Conservation (phyloP, 2,329 filamentous ascomycete genomes). For the Botrytis elliptica region DNA sequence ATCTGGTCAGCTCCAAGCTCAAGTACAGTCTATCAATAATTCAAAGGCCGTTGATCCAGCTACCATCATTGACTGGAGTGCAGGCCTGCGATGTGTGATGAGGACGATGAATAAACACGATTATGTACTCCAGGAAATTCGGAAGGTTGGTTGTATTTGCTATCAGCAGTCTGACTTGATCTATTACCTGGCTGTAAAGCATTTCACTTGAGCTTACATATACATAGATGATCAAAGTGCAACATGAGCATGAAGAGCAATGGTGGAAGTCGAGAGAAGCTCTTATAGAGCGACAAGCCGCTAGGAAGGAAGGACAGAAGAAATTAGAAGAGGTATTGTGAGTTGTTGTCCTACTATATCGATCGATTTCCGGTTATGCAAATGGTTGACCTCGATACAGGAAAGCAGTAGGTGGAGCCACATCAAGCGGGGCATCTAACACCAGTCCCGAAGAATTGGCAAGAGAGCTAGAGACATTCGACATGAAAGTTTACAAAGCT, state of each 20-base stretch:
- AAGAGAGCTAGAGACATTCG: constrained; percentile 57
- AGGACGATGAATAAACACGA: constrained; percentile 48
- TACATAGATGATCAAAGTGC: constrained; percentile 57
- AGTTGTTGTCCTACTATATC: constrained; percentile 37
- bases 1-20: not conserved
- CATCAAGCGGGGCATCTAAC: constrained; percentile 35
- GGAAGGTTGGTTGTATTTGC: constrained; percentile 31
- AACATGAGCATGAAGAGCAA: constrained; percentile 60
- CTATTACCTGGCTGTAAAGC: not conserved
- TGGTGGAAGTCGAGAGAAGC: constrained; percentile 57
- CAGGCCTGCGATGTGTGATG: constrained; percentile 52
- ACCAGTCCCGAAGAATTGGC: constrained; percentile 45
- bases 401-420: constrained; percentile 46
- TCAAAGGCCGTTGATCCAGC: constrained; percentile 43
- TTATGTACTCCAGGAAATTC: constrained; percentile 46
- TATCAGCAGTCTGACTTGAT: not conserved
- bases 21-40: not conserved
- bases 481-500: constrained; percentile 61
- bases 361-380: not conserved
- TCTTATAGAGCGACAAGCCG: constrained; percentile 51
- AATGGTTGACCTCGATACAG: constrained; percentile 34
- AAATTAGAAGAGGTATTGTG: constrained; percentile 55
- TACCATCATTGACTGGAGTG: constrained; percentile 51
- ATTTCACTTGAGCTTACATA: constrained; percentile 16
- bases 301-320: constrained; percentile 51